Evolutionary conservation across 192 early-diverging fungal genomes (phyloP), one percentile per base, ranked within the genome.

Genomic region (Mortierella hygrophila): DNA sequence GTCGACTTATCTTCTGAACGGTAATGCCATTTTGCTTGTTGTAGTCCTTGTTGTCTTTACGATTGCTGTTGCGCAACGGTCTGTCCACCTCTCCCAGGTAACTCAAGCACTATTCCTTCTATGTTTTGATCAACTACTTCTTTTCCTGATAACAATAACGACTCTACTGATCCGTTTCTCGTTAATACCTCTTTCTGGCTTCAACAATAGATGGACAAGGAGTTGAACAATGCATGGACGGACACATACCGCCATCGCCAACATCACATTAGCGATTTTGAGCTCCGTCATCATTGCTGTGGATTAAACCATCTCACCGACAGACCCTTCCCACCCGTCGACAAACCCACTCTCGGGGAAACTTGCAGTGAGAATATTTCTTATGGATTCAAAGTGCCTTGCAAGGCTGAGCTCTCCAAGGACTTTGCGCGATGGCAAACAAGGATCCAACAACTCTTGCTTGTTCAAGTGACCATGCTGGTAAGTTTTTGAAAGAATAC

Each of bases 391-490:
- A 21, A 80, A 37, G 72, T 80, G 6, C 63, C 79, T 54, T 80
- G 79, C 46, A 49, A 52, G 79, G 79, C 44, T 26, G 79, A 80
- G 8, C 79, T 80, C 35, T n/a, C 72, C 72, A 80, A 74, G 44
- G 63, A 74, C 41, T 80, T 80, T 74, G 71, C n/a, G 32, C 71
- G 72, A 68, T 80, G 72, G 79, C 79, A 80, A 68, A 80, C 68
- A 38, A 0, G 71, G 60, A 80, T 80, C 37, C 72, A 68, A 37
- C 1, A 68, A 52, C 72, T 80, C 46, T 80, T 80, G 60, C 16
- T 74, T 68, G 41, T 20, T 74, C 79, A 74, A 21, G 18, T 74
- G 26, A 29, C 46, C 18, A 68, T 80, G 46, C 29, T 80, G 63
- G 79, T 80, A 80, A 52, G 72, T 40, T 68, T 32, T 52, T 29